These are phyloP conservation scores for Pleurotus salmoneostramineus DNA, from an alignment of 768 basidiomycete genomes.

Conservation along the genomic window DNA sequence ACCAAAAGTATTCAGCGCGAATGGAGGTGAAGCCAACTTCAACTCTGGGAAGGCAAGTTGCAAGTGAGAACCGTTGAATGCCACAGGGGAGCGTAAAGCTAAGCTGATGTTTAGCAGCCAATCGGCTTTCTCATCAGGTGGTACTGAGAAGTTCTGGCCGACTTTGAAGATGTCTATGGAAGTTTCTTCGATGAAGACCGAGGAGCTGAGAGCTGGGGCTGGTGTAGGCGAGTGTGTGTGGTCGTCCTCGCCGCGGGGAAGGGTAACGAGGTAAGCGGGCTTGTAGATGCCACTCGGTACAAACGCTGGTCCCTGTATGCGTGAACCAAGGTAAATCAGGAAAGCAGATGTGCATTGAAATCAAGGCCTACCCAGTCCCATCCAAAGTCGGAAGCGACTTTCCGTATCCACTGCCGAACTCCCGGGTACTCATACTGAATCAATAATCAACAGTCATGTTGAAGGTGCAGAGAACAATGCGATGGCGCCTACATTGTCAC, in stretches of 20 bases:
- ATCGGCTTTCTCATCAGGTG: constrained; percentile 43
- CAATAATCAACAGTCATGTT: not conserved
- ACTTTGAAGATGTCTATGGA: constrained; percentile 54
- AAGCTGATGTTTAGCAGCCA: constrained; percentile 56
- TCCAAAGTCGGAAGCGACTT: constrained; percentile 52
- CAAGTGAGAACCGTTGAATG: constrained; percentile 29
- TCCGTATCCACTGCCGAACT: constrained; percentile 44
- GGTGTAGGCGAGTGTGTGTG: not conserved
- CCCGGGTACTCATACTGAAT: constrained; percentile 47
- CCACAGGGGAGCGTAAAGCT: constrained; percentile 37
- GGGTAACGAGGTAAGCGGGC: constrained; percentile 48
- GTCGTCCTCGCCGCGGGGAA: constrained; percentile 14
- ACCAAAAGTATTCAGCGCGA: constrained; percentile 21
- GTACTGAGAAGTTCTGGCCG: constrained; percentile 40
- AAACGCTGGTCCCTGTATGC: constrained; percentile 49
- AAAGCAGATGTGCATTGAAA: not conserved
- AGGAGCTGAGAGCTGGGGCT: not conserved
- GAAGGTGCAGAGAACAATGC: not conserved
- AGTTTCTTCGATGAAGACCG: constrained; percentile 46
- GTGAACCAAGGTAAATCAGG: not conserved
- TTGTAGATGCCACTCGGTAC: constrained; percentile 52
- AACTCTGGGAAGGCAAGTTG: constrained; percentile 46
- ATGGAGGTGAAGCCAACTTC: constrained; percentile 29
- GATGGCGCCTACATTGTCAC: constrained; percentile 24
- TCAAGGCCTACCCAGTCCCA: constrained; percentile 51